phyloP scores from a whole-genome alignment of 371 early-diverging fungal genomes.

The Syncephalastrum racemosum region DNA sequence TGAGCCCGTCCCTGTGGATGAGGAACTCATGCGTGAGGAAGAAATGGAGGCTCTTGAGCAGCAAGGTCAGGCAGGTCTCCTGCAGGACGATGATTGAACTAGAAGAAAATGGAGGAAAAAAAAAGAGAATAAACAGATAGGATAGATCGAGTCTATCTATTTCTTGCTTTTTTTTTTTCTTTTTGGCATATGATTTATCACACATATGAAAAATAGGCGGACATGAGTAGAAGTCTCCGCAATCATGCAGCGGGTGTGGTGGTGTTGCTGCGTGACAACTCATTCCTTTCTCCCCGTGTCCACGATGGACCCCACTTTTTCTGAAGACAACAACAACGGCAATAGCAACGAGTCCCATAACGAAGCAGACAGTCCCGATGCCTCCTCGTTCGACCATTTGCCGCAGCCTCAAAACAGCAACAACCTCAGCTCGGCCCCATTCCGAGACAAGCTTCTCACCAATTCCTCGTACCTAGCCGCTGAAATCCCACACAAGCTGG shows the following conservation, averaged over 20 bases:
- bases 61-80: background rate
- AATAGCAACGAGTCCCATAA: too few relatives aligned
- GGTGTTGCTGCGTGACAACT: too few relatives aligned
- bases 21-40: too few relatives aligned
- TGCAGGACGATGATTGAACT: background rate
- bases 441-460: constrained; percentile 45
- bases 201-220: background rate
- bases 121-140: background rate
- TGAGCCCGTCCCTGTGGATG: background rate
- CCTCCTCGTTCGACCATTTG: constrained; percentile 15
- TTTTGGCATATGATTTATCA: background rate
- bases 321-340: too few relatives aligned
- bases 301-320: too few relatives aligned
- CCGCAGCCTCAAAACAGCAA: constrained; percentile 54
- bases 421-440: constrained; percentile 43
- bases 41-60: background rate
- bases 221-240: too few relatives aligned
- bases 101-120: background rate
- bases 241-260: too few relatives aligned
- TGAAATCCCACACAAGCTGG: constrained; percentile 51
- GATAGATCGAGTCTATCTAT: too few relatives aligned
- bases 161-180: too few relatives aligned
- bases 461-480: constrained; percentile 53
- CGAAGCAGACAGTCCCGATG: too few relatives aligned
- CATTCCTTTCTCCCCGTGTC: too few relatives aligned